These are phyloP conservation scores for Venturia carpophila DNA, from an alignment of 2,329 filamentous ascomycete genomes.

Conservation along the genomic window DNA sequence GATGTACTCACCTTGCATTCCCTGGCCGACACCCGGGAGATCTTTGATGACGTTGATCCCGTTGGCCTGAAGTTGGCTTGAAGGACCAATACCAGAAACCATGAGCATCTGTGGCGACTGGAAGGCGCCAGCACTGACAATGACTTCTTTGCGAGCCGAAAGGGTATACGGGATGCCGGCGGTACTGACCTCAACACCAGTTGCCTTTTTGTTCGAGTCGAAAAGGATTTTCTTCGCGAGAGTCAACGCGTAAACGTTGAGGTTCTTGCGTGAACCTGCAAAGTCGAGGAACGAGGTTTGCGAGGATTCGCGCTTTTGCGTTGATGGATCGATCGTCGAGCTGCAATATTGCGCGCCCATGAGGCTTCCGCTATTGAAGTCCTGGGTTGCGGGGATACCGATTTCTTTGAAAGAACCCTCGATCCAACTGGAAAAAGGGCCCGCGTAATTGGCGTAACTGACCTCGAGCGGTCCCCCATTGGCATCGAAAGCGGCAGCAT, in stretches of 20 bases:
- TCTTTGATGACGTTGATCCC: conserved; percentile 27
- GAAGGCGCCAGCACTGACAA: conserved; percentile 45
- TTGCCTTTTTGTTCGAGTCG: conserved; percentile 12
- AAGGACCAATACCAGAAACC: conserved; percentile 44
- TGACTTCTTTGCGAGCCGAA: conserved; percentile 41
- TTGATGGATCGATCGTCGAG: conserved; percentile 9
- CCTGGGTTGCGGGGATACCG: not conserved
- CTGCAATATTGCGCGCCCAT: not conserved
- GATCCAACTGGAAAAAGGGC: conserved; percentile 9
- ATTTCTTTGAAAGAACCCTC: conserved; percentile 2
- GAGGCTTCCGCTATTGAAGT: conserved; percentile 14
- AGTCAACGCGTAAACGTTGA: conserved; percentile 13
- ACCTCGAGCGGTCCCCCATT: conserved; percentile 16
- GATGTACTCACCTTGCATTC: conserved; percentile 18
- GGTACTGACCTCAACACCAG: conserved; percentile 10
- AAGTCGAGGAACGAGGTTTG: conserved; percentile 1
- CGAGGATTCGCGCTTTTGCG: not conserved
- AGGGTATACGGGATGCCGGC: conserved; percentile 34
- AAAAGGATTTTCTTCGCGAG: conserved; percentile 18
- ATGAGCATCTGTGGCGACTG: conserved; percentile 49
- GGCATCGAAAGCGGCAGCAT: conserved; percentile 18
- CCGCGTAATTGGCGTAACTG: conserved; percentile 13
- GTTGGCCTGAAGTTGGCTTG: conserved; percentile 30
- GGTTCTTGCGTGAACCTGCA: not conserved
- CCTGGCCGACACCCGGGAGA: conserved; percentile 27